Base-by-base conservation (phyloP, 306 rosid species). In the Luffa aegyptiaca region DNA sequence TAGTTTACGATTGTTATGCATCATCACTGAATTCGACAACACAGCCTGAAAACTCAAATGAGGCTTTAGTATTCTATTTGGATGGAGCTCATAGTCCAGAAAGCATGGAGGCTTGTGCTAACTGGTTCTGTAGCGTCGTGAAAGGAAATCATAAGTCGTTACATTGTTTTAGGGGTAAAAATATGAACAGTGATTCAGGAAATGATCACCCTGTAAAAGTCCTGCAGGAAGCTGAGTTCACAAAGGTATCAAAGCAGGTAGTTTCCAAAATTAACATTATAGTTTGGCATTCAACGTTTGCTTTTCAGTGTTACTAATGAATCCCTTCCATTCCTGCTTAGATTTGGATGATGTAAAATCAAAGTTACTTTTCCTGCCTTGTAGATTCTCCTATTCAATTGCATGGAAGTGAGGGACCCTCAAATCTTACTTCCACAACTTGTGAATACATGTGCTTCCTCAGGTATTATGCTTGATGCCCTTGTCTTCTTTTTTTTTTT, bases 31-130 rank as follows among this genome's bases (percentile, higher is more conserved):
- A 70, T 73, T 71, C 88, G 35, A 66, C 85, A 26, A 64, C 76
- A 4, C 52, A 52, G 61, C 80, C 89, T 39, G 86, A 81, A 74
- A 84, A 76, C 73, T 70, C 86, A 62, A 79, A 75, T 51, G 94
- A 89, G 74, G 88, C 88, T 79, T 87, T 92, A 82, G 75, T 86
- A 82, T 90, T 92, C 87, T 92, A 90, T 83, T 83, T 90, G 86
- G 97, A 92, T 81, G 96, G 97, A 75, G 97, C 96, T 86, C 97
- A 90, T 79, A 92, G 93, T 86, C 93, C 97, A 26, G 97, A 92
- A 81, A 92, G 97, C 85, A 89, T 92, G 87, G 96, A 89, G 72
- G 92, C 84, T 82, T 88, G 87, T 85, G 85, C 88, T 46, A 86
- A 58, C 75, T 84, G 90, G 88, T 89, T 87, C 84, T 81, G 85